Percentiles rank a stretch among this genome's conserved stretches.
Evolutionary conservation across 2,329 filamentous ascomycete genomes (phyloP).

Genomic region (Lachnellula suecica): DNA sequence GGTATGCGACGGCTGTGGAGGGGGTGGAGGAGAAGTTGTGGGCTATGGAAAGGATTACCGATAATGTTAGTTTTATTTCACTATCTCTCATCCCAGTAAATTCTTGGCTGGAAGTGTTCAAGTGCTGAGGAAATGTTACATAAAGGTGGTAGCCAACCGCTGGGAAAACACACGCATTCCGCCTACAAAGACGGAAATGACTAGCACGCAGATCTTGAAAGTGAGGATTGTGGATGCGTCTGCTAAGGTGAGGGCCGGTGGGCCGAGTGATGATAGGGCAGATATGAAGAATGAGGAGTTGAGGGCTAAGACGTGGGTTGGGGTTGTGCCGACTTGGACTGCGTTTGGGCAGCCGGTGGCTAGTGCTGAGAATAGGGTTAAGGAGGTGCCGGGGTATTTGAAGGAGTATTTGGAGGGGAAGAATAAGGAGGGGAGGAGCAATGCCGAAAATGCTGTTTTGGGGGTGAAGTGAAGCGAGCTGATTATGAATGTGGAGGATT

Average conservation of each 20-base stretch:
- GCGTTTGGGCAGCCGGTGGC: too few relatives aligned
- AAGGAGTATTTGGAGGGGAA: slow-evolving; percentile 37
- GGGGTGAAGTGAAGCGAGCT: background rate
- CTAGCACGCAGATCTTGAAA: slow-evolving; percentile 69
- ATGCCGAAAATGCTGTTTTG: slow-evolving; percentile 35
- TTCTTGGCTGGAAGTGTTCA: too few relatives aligned
- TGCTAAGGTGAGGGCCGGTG: slow-evolving; percentile 70
- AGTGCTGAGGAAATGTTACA: too few relatives aligned
- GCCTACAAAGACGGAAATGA: slow-evolving; percentile 71
- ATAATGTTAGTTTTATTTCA: too few relatives aligned
- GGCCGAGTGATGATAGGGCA: slow-evolving; percentile 53
- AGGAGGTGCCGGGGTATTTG: slow-evolving; percentile 31
- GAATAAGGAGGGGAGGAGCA: slow-evolving; percentile 41
- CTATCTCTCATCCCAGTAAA: too few relatives aligned
- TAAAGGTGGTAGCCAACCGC: slow-evolving; percentile 66
- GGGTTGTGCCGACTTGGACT: too few relatives aligned
- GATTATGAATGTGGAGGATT: background rate
- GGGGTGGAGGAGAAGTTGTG: slow-evolving; percentile 69
- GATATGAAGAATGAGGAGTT: slow-evolving; percentile 50
- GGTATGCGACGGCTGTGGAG: slow-evolving; percentile 66
- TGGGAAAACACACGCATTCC: slow-evolving; percentile 70
- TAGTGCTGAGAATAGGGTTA: slow-evolving; percentile 19
- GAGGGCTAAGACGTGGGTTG: too few relatives aligned
- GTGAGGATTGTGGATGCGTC: slow-evolving; percentile 70
- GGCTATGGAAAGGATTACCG: slow-evolving; percentile 76